These are phyloP conservation scores for Dactylorhiza incarnata DNA, from an alignment of 106 monocot species.

Conservation along the genomic window DNA sequence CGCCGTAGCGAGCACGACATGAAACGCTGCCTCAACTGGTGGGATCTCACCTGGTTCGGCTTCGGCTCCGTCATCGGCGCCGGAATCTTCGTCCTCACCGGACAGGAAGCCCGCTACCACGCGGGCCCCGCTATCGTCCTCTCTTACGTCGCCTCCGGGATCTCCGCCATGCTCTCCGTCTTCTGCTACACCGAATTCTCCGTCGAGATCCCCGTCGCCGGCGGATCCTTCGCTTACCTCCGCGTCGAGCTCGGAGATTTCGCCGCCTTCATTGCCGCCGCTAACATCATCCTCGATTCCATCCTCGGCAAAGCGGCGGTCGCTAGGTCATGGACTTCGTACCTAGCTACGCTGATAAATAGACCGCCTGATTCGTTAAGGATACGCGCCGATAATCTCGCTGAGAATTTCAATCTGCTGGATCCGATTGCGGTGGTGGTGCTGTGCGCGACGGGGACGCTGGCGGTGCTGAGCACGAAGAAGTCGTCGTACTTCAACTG, in stretches of 20 bases:
- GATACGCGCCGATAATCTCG: slow-evolving; percentile 27
- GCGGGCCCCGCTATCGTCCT: slow-evolving; percentile 72
- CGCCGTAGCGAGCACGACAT: slow-evolving; percentile 32
- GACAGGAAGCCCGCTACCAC: slow-evolving; percentile 46
- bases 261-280: slow-evolving; percentile 48
- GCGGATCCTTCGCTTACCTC: slow-evolving; percentile 69
- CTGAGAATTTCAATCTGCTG: slow-evolving; percentile 49
- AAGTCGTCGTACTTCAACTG: slow-evolving; percentile 51
- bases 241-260: slow-evolving; percentile 66
- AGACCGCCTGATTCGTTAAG: slow-evolving; percentile 14
- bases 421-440: slow-evolving; percentile 62
- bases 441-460: slow-evolving; percentile 19
- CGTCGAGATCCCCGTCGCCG: slow-evolving; percentile 72
- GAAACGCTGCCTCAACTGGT: slow-evolving; percentile 61
- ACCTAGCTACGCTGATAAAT: slow-evolving; percentile 34
- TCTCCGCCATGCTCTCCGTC: slow-evolving; percentile 65
- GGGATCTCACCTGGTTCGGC: slow-evolving; percentile 71
- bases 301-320: slow-evolving; percentile 41
- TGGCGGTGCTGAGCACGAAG: slow-evolving; percentile 36
- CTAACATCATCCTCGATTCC: slow-evolving; percentile 46
- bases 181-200: slow-evolving; percentile 87
- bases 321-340: slow-evolving; percentile 41
- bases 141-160: slow-evolving; percentile 54
- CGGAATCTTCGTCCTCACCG: slow-evolving; percentile 77
- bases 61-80: slow-evolving; percentile 70